A percentile compares a stretch with the other conserved stretches of the same genome.
These are phyloP conservation scores for Phialophora macrospora DNA, from an alignment of 2,329 filamentous ascomycete genomes.

Conservation along the genomic window DNA sequence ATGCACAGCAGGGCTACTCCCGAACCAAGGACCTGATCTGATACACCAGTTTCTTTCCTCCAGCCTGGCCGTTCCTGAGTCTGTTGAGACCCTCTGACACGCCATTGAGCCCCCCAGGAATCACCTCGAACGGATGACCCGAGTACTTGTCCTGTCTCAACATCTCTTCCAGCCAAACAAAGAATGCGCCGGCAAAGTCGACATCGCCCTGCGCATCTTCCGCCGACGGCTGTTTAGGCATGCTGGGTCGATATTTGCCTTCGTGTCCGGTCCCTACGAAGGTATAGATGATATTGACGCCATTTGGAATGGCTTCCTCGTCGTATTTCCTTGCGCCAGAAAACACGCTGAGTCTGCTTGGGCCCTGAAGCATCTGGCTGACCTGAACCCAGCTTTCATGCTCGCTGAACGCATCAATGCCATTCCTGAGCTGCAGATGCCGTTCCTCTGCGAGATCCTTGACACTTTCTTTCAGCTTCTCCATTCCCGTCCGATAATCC, in stretches of 20 bases:
- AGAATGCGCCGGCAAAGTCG: constrained; percentile 54
- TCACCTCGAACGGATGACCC: constrained; percentile 57
- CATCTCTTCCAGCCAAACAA: constrained; percentile 50
- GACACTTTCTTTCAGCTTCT: constrained; percentile 44
- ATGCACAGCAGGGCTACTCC: not conserved
- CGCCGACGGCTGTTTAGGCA: constrained; percentile 34
- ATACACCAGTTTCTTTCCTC: constrained; percentile 25
- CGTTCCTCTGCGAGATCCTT: constrained; percentile 47
- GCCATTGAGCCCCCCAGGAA: constrained; percentile 51
- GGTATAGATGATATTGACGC: constrained; percentile 44
- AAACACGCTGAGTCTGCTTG: constrained; percentile 50
- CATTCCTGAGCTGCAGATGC: constrained; percentile 43
- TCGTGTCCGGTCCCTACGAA: constrained; percentile 44
- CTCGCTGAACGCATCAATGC: constrained; percentile 63
- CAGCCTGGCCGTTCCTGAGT: constrained; percentile 8
- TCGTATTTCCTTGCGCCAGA: constrained; percentile 51
- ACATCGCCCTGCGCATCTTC: constrained; percentile 42
- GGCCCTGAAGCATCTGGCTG: constrained; percentile 49
- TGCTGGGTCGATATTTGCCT: constrained; percentile 29
- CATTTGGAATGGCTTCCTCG: constrained; percentile 44
- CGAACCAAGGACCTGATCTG: not conserved
- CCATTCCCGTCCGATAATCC: constrained; percentile 62
- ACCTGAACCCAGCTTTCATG: constrained; percentile 55
- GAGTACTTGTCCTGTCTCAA: constrained; percentile 55
- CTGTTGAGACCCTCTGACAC: constrained; percentile 19